phyloP scores from a whole-genome alignment of 2,329 filamentous ascomycete genomes.

The Ascosphaera pollenicola region DNA sequence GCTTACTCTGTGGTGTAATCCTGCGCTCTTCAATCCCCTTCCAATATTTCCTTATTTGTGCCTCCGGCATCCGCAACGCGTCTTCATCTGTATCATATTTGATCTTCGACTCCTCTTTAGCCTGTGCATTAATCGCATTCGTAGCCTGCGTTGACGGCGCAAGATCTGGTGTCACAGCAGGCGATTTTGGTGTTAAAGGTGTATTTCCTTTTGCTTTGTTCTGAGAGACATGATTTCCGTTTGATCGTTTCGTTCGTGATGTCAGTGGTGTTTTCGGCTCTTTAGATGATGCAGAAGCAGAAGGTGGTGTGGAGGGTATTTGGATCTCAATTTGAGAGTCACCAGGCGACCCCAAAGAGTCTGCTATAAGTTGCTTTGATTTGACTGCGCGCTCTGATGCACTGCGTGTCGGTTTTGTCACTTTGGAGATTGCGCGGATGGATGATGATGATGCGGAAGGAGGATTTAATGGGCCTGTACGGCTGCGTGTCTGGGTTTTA shows the following conservation, averaged over 20 bases:
- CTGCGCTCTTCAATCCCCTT: conserved; percentile 44
- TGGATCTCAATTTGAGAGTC: too few relatives aligned
- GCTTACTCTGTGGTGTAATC: conserved; percentile 34
- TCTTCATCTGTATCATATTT: conserved; percentile 14
- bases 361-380: neutral
- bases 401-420: neutral
- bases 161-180: conserved; percentile 7
- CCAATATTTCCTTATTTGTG: conserved; percentile 63
- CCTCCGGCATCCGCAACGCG: conserved; percentile 43
- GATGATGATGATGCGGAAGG: conserved; percentile 1
- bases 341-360: too few relatives aligned
- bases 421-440: neutral
- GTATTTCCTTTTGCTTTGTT: neutral
- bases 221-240: too few relatives aligned
- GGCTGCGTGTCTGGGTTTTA: neutral
- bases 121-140: conserved; percentile 23
- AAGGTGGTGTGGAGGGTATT: neutral
- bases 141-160: conserved; percentile 14
- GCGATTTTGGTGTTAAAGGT: conserved; percentile 9
- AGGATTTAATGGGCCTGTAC: conserved; percentile 1
- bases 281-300: neutral
- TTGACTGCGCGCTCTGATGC: conserved; percentile 4
- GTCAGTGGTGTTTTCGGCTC: conserved; percentile 1
- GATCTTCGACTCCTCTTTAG: conserved; percentile 17
- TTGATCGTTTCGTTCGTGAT: neutral